Base-by-base conservation (phyloP, 768 basidiomycete species). In the Psilocybe sp. region DNA sequence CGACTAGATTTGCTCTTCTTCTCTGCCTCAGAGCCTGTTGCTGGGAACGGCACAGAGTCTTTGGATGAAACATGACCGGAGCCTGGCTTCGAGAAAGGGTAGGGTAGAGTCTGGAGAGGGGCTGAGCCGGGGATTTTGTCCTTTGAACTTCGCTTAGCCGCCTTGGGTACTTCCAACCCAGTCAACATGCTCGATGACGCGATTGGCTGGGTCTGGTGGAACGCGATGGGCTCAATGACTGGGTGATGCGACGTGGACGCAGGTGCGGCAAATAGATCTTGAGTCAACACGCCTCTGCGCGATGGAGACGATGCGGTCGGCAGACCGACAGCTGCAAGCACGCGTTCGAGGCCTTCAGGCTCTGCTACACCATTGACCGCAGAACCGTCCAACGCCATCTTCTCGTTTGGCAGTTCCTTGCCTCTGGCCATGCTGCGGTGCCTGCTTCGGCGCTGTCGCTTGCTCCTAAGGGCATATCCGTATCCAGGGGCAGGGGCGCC, bases 21-120 rank as follows among this genome's bases (percentile, higher is more conserved):
- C 40, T 59, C 62, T 9, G 54, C 55, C 18, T 60, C 73, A 15
- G 57, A 62, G 23, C 79, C 79, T 1, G 82, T 80, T 7, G 82
- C 84, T n/a, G 87, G 89, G 77, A 90, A 91, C 0, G 88, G 87
- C 15, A 91, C 79, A 35, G 64, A 65, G 53, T 85, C 85, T 55
- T 77, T 74, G 14, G 81, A 82, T 9, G 82, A 83, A 46, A 76
- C 71, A 52, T 84, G 84, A 0, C 64, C 69, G 0, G 82, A 79
- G 4, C 79, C 79, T 49, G 76, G 78, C 8, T 72, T 79, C 1
- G 79, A 67, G 63, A 92, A 91, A 0, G 89, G 87, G 70, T 92
- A 92, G 5, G 86, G 84, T 31, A 85, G 57, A 52, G 69, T 67
- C 68, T 74, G 70, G 47, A 82, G 62, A 31, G 84, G 74, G 11